phyloP scores from a whole-genome alignment of 805 yeast genomes.

The Saccharomyces eubayanus region DNA sequence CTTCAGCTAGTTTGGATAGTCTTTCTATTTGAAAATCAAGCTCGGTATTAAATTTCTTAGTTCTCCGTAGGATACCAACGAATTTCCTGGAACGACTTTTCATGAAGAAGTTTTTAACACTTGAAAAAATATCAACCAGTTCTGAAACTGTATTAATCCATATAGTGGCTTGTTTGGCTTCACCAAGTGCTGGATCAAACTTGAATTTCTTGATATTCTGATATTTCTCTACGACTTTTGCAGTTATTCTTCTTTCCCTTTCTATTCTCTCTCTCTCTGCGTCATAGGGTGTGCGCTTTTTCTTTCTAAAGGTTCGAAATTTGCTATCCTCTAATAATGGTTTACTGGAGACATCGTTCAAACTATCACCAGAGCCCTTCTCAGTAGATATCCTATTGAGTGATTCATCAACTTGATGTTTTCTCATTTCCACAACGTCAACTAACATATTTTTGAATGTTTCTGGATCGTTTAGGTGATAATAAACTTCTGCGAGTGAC shows the following conservation, averaged over 20 bases:
- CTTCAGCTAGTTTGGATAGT: constrained; percentile 58
- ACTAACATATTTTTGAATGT: constrained; percentile 46
- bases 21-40: constrained; percentile 68
- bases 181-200: constrained; percentile 41
- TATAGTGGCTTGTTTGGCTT: constrained; percentile 53
- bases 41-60: constrained; percentile 52
- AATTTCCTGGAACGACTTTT: constrained; percentile 63
- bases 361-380: background rate
- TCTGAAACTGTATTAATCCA: constrained; percentile 85
- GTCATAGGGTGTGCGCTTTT: constrained; percentile 29
- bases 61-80: constrained; percentile 56
- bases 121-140: constrained; percentile 72
- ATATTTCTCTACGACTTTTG: constrained; percentile 49
- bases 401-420: constrained; percentile 21
- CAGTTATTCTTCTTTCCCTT: constrained; percentile 49
- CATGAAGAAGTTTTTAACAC: constrained; percentile 71
- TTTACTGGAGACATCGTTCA: constrained; percentile 17
- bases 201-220: constrained; percentile 47
- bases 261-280: constrained; percentile 40
- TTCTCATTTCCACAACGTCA: constrained; percentile 43
- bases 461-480: constrained; percentile 52
- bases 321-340: constrained; percentile 28
- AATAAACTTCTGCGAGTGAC: constrained; percentile 74
- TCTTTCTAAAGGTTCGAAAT: constrained; percentile 21
- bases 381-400: constrained; percentile 5